These are phyloP conservation scores for Balamuthia mandrillaris DNA, from an alignment of 208 protist species.

Conservation along the genomic window DNA sequence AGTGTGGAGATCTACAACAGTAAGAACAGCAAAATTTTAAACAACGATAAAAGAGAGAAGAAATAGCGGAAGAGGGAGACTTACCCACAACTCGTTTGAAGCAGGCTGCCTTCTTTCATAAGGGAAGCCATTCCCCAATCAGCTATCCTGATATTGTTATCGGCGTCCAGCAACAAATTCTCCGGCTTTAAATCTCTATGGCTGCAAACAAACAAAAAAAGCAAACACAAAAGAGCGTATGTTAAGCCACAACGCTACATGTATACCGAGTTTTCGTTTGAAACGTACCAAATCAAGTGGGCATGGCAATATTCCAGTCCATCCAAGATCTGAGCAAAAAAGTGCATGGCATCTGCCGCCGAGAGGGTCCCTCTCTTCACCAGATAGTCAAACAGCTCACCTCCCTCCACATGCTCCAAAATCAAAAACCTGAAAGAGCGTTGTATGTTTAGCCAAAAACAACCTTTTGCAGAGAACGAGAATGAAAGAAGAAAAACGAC, in stretches of 20 bases:
- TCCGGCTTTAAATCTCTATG: constrained; percentile 70
- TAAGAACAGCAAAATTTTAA: background rate
- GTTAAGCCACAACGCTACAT: too few species aligned
- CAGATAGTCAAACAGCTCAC: constrained; percentile 81
- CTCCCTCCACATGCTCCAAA: constrained; percentile 74
- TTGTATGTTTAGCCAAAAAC: too few species aligned
- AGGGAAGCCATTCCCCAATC: constrained; percentile 70
- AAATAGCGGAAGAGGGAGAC: background rate
- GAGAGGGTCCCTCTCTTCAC: constrained; percentile 64
- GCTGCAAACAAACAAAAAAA: background rate
- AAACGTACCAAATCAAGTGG: constrained; percentile 57
- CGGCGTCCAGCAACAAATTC: constrained; percentile 54
- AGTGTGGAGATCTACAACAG: constrained; percentile 62
- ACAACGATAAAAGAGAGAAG: background rate
- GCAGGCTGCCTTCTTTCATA: constrained; percentile 48
- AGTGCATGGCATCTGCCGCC: constrained; percentile 63
- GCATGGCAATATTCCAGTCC: constrained; percentile 78
- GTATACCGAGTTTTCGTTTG: too few species aligned
- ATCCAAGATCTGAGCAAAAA: constrained; percentile 75
- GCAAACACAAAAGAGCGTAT: background rate
- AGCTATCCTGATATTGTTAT: constrained; percentile 64
- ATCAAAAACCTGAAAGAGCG: constrained; percentile 64
- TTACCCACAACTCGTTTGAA: constrained; percentile 64
- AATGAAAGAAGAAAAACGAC: background rate
- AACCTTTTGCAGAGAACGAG: too few species aligned